phyloP scores from a whole-genome alignment of 768 basidiomycete genomes.

The Pleurotus giganteus region DNA sequence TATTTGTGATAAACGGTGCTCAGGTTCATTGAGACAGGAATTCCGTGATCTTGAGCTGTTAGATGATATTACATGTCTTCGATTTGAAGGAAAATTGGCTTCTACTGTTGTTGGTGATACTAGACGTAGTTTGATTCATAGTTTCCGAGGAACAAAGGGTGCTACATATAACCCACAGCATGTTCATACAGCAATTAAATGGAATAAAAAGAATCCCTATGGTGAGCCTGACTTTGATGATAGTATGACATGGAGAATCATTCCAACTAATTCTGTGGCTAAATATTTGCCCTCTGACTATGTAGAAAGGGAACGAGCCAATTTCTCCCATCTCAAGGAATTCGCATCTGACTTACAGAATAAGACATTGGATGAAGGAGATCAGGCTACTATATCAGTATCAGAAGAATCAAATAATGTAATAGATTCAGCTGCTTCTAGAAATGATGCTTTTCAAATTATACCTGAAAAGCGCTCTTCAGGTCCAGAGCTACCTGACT shows the following conservation, averaged over 20 bases:
- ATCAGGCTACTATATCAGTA: no score
- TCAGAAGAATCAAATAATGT: no score
- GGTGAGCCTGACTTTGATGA: neutral
- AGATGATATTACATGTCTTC: slow-evolving; percentile 14
- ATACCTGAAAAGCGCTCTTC: no score
- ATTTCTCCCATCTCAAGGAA: no score
- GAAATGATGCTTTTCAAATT: no score
- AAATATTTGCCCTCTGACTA: neutral
- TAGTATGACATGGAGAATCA: neutral
- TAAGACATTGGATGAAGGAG: no score
- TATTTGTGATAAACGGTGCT: slow-evolving; percentile 3
- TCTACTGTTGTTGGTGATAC: neutral
- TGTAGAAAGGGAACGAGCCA: neutral
- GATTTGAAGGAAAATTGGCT: neutral
- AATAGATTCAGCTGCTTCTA: no score
- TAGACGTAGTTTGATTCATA: neutral
- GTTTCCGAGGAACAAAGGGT: neutral
- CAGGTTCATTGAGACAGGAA: neutral
- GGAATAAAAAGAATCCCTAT: neutral
- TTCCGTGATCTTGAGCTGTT: slow-evolving; percentile 18
- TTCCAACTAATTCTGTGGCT: neutral
- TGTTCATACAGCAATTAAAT: neutral
- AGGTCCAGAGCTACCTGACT: no score
- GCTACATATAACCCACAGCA: neutral
- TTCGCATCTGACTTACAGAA: no score